These are phyloP conservation scores for Fusarium metavorans DNA, from an alignment of 2,329 filamentous ascomycete genomes.

Conservation along the genomic window DNA sequence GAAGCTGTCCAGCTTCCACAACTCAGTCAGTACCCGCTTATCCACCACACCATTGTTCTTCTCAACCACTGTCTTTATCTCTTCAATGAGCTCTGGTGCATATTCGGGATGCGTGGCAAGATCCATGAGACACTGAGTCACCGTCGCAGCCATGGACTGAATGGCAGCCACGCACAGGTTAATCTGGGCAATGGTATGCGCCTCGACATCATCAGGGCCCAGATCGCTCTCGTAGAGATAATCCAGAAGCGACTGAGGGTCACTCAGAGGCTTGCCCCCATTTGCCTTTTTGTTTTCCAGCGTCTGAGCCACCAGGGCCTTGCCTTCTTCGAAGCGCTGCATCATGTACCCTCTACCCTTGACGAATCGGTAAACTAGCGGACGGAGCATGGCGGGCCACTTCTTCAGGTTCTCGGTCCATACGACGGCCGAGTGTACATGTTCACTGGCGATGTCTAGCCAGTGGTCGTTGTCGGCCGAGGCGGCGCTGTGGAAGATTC, in stretches of 20 bases:
- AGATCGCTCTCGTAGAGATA: slow-evolving; percentile 3
- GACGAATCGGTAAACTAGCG: slow-evolving; percentile 13
- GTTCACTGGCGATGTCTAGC: slow-evolving; percentile 13
- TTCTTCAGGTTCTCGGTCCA: slow-evolving; percentile 14
- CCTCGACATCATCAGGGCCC: slow-evolving; percentile 4
- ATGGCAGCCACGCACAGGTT: slow-evolving; percentile 18
- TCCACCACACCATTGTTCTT: background rate
- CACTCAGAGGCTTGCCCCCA: background rate
- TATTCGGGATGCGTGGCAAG: slow-evolving; percentile 9
- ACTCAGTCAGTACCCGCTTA: slow-evolving; percentile 8
- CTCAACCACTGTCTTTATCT: background rate
- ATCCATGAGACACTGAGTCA: slow-evolving; percentile 15
- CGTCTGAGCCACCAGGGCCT: slow-evolving; percentile 2
- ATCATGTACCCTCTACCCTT: slow-evolving; percentile 5
- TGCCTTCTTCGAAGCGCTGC: slow-evolving; percentile 8
- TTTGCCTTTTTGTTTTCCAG: background rate
- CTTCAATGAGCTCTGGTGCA: slow-evolving; percentile 1
- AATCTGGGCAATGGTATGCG: slow-evolving; percentile 13
- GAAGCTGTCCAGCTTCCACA: slow-evolving; percentile 18
- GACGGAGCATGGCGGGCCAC: slow-evolving; percentile 8
- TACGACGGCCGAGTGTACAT: slow-evolving; percentile 8
- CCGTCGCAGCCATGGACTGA: slow-evolving; percentile 18
- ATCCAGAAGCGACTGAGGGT: slow-evolving; percentile 9
- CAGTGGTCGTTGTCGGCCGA: slow-evolving; percentile 12
- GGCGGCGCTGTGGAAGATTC: slow-evolving; percentile 11